Evolutionary conservation across 305 asterid genomes (phyloP), one percentile per base, ranked within the genome.

Genomic region (Fraxinus nigra): DNA sequence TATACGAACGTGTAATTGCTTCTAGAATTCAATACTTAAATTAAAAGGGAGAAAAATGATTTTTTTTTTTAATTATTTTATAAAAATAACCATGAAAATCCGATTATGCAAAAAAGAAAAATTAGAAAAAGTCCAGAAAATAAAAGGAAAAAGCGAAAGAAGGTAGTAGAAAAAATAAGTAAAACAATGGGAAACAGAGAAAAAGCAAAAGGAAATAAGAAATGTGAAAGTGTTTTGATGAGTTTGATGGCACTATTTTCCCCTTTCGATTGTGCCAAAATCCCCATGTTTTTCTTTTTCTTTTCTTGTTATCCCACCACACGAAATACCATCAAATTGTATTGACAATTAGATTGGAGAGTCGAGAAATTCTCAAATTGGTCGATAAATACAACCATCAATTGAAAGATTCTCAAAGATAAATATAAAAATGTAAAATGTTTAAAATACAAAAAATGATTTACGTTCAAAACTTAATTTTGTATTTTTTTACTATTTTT

Each of bases 171-270:
- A 59, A 77, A 63, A 78, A 40, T 74, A 48, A 14, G 33, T 0
- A 10, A 78, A 63, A 24, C 7, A 5, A 9, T 48, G 72, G 33
- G 13, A 69, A 73, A 40, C 6, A 38, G 8, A 6, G 78, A 46
- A 65, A 86, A 67, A 38, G 54, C 16, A 63, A 79, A n/a, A 24
- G 4, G 4, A 76, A 30, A 3, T 5, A n/a, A 61, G 48, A 65
- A 24, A 16, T 51, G 4, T n/a, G 34, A 78, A 28, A 46, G 33
- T 32, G 83, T 14, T 75, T 73, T 79, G 82, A 79, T 85, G 90
- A 85, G 81, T 81, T 80, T 78, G 88, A 87, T 61, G 79, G 76
- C 90, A 85, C 79, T 87, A 80, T 18, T 7, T 38, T 59, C 76
- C 78, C 11, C 69, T 40, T 77, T 83, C 76, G 79, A 78, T 78